Evolutionary conservation across 1,284 basidiomycete species (phyloP).

Genomic region (Puccinia horiana): DNA sequence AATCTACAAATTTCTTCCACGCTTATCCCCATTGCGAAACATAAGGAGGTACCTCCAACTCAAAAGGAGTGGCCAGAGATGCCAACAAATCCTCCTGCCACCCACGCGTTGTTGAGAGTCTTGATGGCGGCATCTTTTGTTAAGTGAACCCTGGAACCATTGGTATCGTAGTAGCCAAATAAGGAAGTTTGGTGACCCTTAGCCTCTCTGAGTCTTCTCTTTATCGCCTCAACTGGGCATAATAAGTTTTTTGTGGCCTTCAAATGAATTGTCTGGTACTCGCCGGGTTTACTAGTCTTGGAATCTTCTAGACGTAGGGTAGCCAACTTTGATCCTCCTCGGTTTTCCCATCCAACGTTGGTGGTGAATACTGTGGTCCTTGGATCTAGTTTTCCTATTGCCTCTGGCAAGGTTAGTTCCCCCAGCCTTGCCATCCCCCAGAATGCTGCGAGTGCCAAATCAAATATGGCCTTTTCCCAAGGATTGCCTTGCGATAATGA

Average conservation of each 20-base stretch:
- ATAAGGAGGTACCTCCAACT: no score
- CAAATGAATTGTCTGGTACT: no score
- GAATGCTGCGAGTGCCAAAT: neutral
- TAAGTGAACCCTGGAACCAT: neutral
- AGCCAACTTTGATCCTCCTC: neutral
- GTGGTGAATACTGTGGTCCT: neutral
- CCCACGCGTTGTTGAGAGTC: no score
- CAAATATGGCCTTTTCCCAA: no score
- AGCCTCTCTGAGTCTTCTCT: neutral
- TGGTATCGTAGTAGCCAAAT: neutral
- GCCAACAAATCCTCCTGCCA: no score
- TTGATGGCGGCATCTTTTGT: neutral
- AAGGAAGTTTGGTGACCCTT: neutral
- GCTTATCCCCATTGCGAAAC: no score
- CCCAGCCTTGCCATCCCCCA: neutral
- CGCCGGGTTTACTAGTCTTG: no score
- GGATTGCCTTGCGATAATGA: no score
- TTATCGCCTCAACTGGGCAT: no score
- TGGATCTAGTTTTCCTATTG: neutral
- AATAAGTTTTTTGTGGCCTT: no score
- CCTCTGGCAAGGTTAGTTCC: neutral
- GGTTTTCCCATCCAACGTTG: neutral
- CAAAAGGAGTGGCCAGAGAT: no score
- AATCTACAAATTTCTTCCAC: no score
- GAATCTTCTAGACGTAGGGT: neutral